Evolutionary conservation across 2,329 filamentous ascomycete genomes (phyloP).

Genomic region (Dothidotthia symphoricarpi): DNA sequence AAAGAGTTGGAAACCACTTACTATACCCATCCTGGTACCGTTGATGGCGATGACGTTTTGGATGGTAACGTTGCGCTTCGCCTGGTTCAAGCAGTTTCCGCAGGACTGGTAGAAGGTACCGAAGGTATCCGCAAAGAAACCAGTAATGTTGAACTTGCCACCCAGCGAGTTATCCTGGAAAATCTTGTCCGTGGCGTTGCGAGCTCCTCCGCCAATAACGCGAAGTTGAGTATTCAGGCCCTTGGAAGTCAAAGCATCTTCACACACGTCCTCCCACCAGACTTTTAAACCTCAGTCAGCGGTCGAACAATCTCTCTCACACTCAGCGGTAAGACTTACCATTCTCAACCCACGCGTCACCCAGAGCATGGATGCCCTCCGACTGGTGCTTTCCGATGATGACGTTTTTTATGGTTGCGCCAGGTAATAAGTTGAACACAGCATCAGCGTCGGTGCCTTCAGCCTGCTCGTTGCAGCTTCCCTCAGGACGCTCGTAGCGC

Average conservation of each 20-base stretch:
- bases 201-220: slow-evolving; percentile 27
- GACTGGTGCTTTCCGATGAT: slow-evolving; percentile 29
- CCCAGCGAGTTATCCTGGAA: slow-evolving; percentile 22
- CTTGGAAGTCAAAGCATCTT: slow-evolving; percentile 25
- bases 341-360: slow-evolving; percentile 30
- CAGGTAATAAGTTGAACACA: slow-evolving; percentile 25
- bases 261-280: slow-evolving; percentile 30
- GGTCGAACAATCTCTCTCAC: not conserved
- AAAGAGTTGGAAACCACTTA: slow-evolving; percentile 1
- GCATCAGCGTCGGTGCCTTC: slow-evolving; percentile 27
- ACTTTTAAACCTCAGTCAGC: slow-evolving; percentile 12
- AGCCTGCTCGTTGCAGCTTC: slow-evolving; percentile 26
- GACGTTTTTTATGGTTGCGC: slow-evolving; percentile 23
- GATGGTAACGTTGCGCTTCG: slow-evolving; percentile 29
- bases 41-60: slow-evolving; percentile 26
- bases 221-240: slow-evolving; percentile 28
- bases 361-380: slow-evolving; percentile 25
- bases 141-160: slow-evolving; percentile 25
- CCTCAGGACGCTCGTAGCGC: slow-evolving; percentile 25
- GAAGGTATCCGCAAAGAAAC: slow-evolving; percentile 27
- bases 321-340: slow-evolving; percentile 3
- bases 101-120: slow-evolving; percentile 29
- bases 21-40: slow-evolving; percentile 28
- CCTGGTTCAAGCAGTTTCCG: slow-evolving; percentile 28
- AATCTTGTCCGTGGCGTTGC: slow-evolving; percentile 27